Percentiles rank a stretch among this genome's conserved stretches.
Evolutionary conservation across 2,329 filamentous ascomycete species (phyloP).

Genomic region (Epicoccum sorghinum): DNA sequence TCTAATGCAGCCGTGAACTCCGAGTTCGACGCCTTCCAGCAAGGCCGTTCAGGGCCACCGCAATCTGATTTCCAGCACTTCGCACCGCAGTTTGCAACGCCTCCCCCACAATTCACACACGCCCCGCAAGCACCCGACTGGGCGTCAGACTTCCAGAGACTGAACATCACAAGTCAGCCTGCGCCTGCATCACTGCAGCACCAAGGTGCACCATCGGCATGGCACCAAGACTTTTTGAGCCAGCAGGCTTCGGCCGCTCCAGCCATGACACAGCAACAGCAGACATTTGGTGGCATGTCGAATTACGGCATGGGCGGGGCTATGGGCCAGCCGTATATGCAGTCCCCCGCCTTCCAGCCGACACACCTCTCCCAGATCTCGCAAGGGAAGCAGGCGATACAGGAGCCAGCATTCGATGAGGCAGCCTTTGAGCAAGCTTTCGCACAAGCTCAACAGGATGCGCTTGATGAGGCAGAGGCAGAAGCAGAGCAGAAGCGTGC

Average conservation of each 20-base stretch:
- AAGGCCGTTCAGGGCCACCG: constrained; percentile 50
- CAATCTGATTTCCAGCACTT: constrained; percentile 48
- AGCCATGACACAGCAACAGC: constrained; percentile 31
- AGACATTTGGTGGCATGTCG: constrained; percentile 33
- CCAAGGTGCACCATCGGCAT: constrained; percentile 50
- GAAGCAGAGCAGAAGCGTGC: constrained; percentile 20
- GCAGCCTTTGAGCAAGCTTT: constrained; percentile 63
- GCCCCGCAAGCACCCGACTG: constrained; percentile 50
- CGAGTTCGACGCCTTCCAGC: constrained; percentile 74
- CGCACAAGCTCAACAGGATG: constrained; percentile 53
- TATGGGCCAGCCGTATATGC: constrained; percentile 36
- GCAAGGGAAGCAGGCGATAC: constrained; percentile 43
- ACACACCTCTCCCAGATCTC: constrained; percentile 30
- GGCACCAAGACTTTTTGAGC: constrained; percentile 67
- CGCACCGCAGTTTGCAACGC: constrained; percentile 45
- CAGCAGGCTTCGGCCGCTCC: constrained; percentile 46
- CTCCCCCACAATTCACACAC: constrained; percentile 45
- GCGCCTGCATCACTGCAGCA: constrained; percentile 57
- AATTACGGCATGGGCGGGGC: constrained; percentile 37
- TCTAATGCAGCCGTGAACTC: constrained; percentile 63
- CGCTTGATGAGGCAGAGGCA: constrained; percentile 31
- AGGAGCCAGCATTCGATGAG: constrained; percentile 57
- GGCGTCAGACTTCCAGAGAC: constrained; percentile 57
- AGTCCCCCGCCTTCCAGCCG: constrained; percentile 25
- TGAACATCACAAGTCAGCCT: constrained; percentile 50